Percentiles rank a stretch among this genome's conserved stretches.
Conservation (phyloP, 257 asterid species). For the Buddleja alternifolia region DNA sequence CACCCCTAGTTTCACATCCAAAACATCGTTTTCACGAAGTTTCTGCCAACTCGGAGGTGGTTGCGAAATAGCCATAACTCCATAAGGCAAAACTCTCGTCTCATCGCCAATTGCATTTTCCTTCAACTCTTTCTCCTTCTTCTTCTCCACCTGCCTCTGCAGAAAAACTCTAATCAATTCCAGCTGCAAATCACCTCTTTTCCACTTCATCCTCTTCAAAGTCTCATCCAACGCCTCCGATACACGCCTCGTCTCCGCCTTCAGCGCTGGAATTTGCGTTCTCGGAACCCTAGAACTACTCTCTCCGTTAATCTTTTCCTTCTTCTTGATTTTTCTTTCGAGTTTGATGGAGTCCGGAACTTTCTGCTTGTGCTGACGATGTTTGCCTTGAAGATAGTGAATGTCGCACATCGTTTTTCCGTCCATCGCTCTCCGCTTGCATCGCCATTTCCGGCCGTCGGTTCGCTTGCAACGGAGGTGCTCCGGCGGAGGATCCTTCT, state of each 20-base stretch:
- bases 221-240: slow-evolving; percentile 92
- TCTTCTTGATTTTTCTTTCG: slow-evolving; percentile 60
- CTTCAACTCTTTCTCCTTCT: slow-evolving; percentile 60
- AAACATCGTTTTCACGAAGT: slow-evolving; percentile 35
- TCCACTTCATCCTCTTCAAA: slow-evolving; percentile 76
- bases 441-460: slow-evolving; percentile 99
- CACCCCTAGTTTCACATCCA: slow-evolving; percentile 67
- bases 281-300: slow-evolving; percentile 46
- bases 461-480: slow-evolving; percentile 92
- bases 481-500: slow-evolving; percentile 72
- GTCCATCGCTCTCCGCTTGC: slow-evolving; percentile 75
- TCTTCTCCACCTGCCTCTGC: slow-evolving; percentile 83
- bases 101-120: slow-evolving; percentile 39
- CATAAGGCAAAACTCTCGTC: slow-evolving; percentile 71
- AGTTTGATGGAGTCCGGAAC: slow-evolving; percentile 91
- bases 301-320: slow-evolving; percentile 33
- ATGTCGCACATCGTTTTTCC: slow-evolving; percentile 89
- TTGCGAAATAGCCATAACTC: slow-evolving; percentile 78
- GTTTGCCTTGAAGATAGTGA: slow-evolving; percentile 85
- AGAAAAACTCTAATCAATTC: slow-evolving; percentile 83
- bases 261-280: slow-evolving; percentile 34
- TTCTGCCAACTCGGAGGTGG: slow-evolving; percentile 35
- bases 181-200: slow-evolving; percentile 83
- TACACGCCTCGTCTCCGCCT: slow-evolving; percentile 45
- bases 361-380: slow-evolving; percentile 74